Conservation (phyloP, 2,329 filamentous ascomycete genomes). For the Ophiocordyceps camponoti-saundersi region DNA sequence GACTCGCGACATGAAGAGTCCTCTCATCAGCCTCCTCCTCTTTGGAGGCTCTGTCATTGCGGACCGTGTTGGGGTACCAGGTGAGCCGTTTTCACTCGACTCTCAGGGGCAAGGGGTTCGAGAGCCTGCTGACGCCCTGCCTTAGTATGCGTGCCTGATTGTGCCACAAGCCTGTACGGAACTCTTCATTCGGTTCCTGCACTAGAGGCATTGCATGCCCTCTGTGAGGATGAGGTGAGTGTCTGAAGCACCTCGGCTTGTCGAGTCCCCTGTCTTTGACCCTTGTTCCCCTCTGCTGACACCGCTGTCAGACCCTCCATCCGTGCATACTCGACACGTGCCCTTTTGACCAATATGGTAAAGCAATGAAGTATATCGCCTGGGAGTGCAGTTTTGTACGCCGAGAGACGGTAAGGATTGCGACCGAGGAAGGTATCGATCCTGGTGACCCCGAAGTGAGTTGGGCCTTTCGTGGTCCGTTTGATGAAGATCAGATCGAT, state of each 20-base stretch:
- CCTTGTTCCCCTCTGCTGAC: not conserved
- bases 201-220: not conserved
- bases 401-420: too few relatives aligned
- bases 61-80: not conserved
- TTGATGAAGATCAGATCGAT: too few relatives aligned
- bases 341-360: constrained; percentile 10
- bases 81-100: not conserved
- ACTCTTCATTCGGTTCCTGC: not conserved
- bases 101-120: not conserved
- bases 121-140: not conserved
- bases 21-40: constrained; percentile 3
- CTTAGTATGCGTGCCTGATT: constrained; percentile 1
- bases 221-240: constrained; percentile 7
- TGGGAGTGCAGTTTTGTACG: too few relatives aligned
- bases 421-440: too few relatives aligned
- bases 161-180: constrained; percentile 2
- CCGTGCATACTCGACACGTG: constrained; percentile 14
- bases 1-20: constrained; percentile 9
- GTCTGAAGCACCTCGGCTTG: not conserved
- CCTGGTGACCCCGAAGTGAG: too few relatives aligned
- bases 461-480: too few relatives aligned
- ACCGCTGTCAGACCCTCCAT: not conserved
- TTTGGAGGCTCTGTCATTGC: constrained; percentile 4
- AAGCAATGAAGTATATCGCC: constrained; percentile 11
- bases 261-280: not conserved